Conservation (phyloP, 768 basidiomycete genomes). For the Lepiota subincarnata region DNA sequence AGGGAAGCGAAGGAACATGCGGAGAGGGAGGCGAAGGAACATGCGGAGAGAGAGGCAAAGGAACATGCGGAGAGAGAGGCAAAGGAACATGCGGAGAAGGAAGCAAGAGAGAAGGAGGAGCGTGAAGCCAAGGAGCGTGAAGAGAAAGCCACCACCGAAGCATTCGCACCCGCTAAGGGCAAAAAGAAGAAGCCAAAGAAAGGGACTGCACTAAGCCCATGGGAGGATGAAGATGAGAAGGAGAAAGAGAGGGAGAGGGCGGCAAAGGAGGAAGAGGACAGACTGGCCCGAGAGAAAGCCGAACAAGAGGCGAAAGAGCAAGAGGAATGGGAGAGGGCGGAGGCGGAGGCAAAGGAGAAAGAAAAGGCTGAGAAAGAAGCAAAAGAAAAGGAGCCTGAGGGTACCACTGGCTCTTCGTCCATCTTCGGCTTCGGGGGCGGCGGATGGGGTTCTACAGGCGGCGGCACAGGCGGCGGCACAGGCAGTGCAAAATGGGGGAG, state of each 20-base stretch:
- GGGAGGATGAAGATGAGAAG: conserved; percentile 13
- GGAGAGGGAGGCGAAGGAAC: neutral
- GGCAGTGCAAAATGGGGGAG: neutral
- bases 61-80: neutral
- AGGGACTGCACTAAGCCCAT: neutral
- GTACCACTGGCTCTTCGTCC: conserved; percentile 12
- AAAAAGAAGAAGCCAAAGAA: conserved; percentile 7
- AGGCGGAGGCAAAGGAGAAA: conserved; percentile 11
- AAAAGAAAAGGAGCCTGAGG: neutral
- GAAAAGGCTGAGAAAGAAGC: conserved; percentile 2
- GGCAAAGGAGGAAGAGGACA: conserved; percentile 8
- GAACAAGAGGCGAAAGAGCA: conserved; percentile 8
- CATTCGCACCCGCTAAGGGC: conserved; percentile 2
- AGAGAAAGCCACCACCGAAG: conserved; percentile 3
- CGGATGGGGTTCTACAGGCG: neutral
- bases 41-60: no score
- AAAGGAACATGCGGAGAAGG: neutral
- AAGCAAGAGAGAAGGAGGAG: neutral
- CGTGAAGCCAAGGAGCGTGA: neutral
- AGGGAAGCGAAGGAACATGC: neutral
- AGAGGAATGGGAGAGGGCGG: conserved; percentile 4
- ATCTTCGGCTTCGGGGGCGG: conserved; percentile 8
- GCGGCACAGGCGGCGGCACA: neutral
- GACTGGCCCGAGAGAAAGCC: neutral
- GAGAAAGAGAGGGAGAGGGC: neutral